A percentile compares a stretch with the other conserved stretches of the same genome.
These are phyloP conservation scores for Gonapodya prolifera DNA, from an alignment of 192 early-diverging fungal species.

Conservation along the genomic window DNA sequence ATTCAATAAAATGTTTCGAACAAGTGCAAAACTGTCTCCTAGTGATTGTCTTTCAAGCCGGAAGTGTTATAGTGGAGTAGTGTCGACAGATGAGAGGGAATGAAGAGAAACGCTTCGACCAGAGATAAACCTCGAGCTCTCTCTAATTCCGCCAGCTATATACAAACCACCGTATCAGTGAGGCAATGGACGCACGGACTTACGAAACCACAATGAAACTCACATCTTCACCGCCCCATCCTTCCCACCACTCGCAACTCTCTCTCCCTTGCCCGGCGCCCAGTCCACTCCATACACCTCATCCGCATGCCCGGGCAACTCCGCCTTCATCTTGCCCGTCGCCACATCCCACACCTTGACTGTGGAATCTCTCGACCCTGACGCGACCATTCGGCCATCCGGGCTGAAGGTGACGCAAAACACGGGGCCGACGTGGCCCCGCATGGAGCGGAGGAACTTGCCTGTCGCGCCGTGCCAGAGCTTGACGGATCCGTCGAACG, in stretches of 20 bases:
- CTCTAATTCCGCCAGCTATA: no score
- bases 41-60: no score
- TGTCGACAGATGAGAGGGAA: no score
- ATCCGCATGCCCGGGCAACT: conserved; percentile 91
- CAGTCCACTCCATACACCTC: conserved; percentile 94
- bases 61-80: no score
- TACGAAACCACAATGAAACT: no score
- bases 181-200: no score
- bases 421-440: conserved; percentile 91
- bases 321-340: conserved; percentile 78
- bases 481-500: conserved; percentile 36
- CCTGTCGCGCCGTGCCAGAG: conserved; percentile 40
- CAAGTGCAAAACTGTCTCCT: no score
- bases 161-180: no score
- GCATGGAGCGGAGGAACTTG: conserved; percentile 74
- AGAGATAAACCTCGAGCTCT: no score
- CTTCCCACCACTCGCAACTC: conserved; percentile 88
- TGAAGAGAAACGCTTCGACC: no score
- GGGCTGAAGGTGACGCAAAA: conserved; percentile 80
- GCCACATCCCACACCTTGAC: conserved; percentile 50
- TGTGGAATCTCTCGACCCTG: conserved; percentile 43
- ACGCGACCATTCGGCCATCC: conserved; percentile 28
- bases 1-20: no score
- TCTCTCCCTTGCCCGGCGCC: conserved; percentile 63
- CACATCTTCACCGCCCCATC: conserved; percentile 85